Evolutionary conservation across 2,329 filamentous ascomycete species (phyloP), one percentile per base, ranked within the genome.

Genomic region (Hysterium pulicare): DNA sequence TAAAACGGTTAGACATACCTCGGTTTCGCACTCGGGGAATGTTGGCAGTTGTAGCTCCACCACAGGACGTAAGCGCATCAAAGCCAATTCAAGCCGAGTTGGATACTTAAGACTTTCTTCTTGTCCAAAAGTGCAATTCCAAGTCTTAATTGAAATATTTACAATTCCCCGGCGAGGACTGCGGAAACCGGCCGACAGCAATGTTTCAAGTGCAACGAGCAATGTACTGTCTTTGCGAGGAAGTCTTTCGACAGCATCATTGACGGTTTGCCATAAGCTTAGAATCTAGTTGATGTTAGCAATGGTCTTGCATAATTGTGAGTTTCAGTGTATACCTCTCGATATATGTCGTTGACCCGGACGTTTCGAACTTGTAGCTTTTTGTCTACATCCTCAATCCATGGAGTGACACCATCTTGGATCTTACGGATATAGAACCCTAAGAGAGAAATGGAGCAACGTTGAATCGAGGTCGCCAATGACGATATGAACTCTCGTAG

Each of bases 41-140:
- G 56, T 69, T 8, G 77, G 77, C 10, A 81, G 55, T 16, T 65
- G 61, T 28, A 82, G 56, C 9, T 78, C 73, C 2, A 76, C 70
- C 40, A 78, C 72, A 1, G 75, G 67, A n/a, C 76, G 74, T 10
- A 90, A 66, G 13, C 76, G 77, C 20, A 77, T 71, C 24, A 95
- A 70, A 2, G 82, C 77, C 2, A 72, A 65, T 53, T 82, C 81
- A 4, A 95, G 71, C 22, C 71, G 71, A 9, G 76, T 65, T 0
- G 89, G 85, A 62, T 87, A 91, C 19, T 78, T 68, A 1, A 89
- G 58, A 4, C 69, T 68, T 3, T 79, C 71, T 30, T 78, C 74
- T 13, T 76, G 69, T 16, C 82, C 82, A 56, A 88, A 89, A 0
- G 83, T 77, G 0, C 67, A 61, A 51, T 90, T 90, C 89, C 89